Base-by-base conservation (phyloP, 768 basidiomycete species). In the Suillus lakei region DNA sequence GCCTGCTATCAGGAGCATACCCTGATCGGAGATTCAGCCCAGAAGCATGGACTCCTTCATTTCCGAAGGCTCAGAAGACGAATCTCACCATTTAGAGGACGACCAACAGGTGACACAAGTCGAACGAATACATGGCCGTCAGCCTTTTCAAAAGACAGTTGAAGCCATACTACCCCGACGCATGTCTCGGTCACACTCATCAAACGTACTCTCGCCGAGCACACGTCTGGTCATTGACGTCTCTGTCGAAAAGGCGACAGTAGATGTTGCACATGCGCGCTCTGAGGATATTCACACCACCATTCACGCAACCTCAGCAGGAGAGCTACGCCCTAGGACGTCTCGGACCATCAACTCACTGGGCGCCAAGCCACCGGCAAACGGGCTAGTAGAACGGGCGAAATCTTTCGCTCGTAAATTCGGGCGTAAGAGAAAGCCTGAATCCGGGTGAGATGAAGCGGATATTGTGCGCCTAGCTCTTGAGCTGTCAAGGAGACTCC, bases 21-120 rank as follows among this genome's bases (percentile, higher is more conserved):
- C 54, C 54, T 72, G 63, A 65, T 58, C 60, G 48, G 56, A 26
- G 41, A 69, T 68, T 60, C 66, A 86, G 84, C 83, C 84, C 60
- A 76, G 71, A 64, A 84, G 83, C 63, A 75, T 74, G 43, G 80
- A 79, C 32, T 85, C 84, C 7, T 74, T 86, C 61, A 79, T 78
- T 34, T 85, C 82, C 41, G 79, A 74, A 7, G 59, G 54, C n/a
- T 60, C 66, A 10, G 77, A 75, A 46, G 73, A 80, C 50, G 78
- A 78, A 50, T 71, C 76, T 50, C 76, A 71, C 21, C 78, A 79
- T 46, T 67, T 64, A 6, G 84, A 85, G 65, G 83, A 85, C 61
- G 74, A 76, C 60, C 71, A 76, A 62, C 83, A 82, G 62, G 84
- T 85, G 50, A 85, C 83, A 10, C 82, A 80, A 60, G 78, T 88